phyloP scores from a whole-genome alignment of 805 yeast genomes.

The Wickerhamiella azymoides region DNA sequence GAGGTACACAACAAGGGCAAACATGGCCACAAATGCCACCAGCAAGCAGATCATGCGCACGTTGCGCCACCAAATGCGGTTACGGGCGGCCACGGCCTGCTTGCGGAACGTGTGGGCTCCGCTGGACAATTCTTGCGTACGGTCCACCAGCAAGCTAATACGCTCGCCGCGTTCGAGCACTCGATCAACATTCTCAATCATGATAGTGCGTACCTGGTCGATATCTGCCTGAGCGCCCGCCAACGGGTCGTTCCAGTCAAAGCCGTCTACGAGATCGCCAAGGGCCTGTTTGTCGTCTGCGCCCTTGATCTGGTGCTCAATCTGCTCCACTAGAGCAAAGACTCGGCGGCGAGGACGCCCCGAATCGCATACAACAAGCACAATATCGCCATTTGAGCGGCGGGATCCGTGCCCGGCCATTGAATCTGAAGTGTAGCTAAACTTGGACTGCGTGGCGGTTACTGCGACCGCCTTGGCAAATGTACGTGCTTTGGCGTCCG shows the following conservation, averaged over 20 bases:
- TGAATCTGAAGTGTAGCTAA: constrained; percentile 12
- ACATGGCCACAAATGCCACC: neutral
- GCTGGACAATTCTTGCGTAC: constrained; percentile 58
- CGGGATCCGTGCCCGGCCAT: constrained; percentile 13
- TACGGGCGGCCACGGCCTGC: constrained; percentile 46
- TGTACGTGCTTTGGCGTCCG: neutral
- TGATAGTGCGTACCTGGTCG: constrained; percentile 48
- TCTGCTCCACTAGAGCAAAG: constrained; percentile 17
- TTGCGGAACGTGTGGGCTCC: constrained; percentile 57
- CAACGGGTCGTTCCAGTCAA: constrained; percentile 18
- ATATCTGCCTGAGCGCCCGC: constrained; percentile 33
- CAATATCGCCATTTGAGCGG: neutral
- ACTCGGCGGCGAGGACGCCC: constrained; percentile 19
- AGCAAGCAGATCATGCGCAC: constrained; percentile 15
- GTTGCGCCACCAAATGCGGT: constrained; percentile 57
- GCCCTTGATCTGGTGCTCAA: constrained; percentile 15
- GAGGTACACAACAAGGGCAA: constrained; percentile 1
- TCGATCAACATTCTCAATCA: constrained; percentile 61
- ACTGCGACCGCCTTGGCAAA: constrained; percentile 17
- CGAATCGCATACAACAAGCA: constrained; percentile 13
- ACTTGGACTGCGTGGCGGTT: constrained; percentile 13
- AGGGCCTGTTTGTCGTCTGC: constrained; percentile 10
- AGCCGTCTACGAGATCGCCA: constrained; percentile 8
- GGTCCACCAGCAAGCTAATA: constrained; percentile 56
- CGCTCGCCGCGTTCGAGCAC: constrained; percentile 69